Evolutionary conservation across 176 grass and related monocot species (phyloP), one percentile per base, ranked within the genome.

Genomic region (Saccharum spontaneum): DNA sequence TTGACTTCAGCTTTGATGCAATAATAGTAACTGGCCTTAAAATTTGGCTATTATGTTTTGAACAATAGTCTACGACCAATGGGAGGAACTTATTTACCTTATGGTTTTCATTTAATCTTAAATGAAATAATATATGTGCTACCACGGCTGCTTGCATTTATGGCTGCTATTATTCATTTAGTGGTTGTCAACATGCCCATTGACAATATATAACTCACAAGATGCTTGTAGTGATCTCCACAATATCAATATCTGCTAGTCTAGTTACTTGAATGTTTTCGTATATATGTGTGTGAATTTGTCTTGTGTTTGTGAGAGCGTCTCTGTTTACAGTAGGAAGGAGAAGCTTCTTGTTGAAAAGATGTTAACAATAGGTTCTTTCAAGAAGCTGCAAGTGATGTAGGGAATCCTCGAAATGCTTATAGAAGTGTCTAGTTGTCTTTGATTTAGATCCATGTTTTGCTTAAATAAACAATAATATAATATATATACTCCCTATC

Each of bases 1-100:
- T 77, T 89, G 23, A 86, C 23, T 80, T 48, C 52, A 63, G 9
- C 5, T 64, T 85, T 81, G n/a, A 30, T 55, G 2, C n/a, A 33
- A 38, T 46, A 33, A 14, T 6, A 55, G 34, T 33, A 38, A 38
- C 37, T 38, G 34, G 34, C 34, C 34, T 36, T 36, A 36, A 36
- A 41, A 41, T 41, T 41, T 41, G 5, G 40, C 8, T 41, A 9
- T 41, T 41, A 41, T 38, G 37, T 38, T 38, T 38, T 38, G 34
- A 36, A 36, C 34, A 36, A 36, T 36, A 36, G 4, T 36, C 4
- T 4, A 36, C 34, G 34, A 36, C 34, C 34, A 36, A 36, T 36
- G 34, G 34, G 34, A 36, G 4, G 34, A 36, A 36, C 34, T 3
- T 36, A 36, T 36, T 36, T 36, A 36, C 3, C 34, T 36, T 36